Conservation (phyloP, 805 yeast genomes). For the Peterozyma xylosa region DNA sequence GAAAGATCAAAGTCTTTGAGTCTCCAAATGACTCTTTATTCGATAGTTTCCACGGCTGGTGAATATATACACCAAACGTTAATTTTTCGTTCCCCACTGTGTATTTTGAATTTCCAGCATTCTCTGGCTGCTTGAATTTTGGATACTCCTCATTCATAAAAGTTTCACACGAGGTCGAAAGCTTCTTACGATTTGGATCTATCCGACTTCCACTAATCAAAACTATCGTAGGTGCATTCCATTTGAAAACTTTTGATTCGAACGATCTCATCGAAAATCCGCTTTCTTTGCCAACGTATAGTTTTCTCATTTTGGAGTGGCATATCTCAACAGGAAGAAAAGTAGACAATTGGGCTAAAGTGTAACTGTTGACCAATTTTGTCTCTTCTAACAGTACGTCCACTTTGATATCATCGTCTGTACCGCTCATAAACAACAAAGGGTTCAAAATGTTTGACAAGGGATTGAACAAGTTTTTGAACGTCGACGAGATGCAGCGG, state of each 20-base stretch:
- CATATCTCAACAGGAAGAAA: conserved; percentile 31
- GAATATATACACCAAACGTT: conserved; percentile 57
- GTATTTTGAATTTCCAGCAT: neutral
- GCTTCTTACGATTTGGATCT: conserved; percentile 26
- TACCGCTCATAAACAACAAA: conserved; percentile 23
- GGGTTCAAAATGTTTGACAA: conserved; percentile 35
- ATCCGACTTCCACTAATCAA: conserved; percentile 60
- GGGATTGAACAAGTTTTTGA: conserved; percentile 38
- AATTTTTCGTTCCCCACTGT: conserved; percentile 26
- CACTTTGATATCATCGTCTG: conserved; percentile 3
- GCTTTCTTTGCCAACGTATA: conserved; percentile 65
- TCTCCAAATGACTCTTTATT: conserved; percentile 71
- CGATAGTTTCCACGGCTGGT: conserved; percentile 71
- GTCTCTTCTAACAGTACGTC: conserved; percentile 15
- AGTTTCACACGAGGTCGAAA: conserved; percentile 35
- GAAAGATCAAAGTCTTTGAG: conserved; percentile 46
- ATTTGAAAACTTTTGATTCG: conserved; percentile 76
- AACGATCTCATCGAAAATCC: conserved; percentile 88
- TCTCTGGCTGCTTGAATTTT: conserved; percentile 19
- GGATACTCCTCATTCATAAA: conserved; percentile 43
- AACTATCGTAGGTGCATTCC: conserved; percentile 82
- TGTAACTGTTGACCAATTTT: conserved; percentile 29
- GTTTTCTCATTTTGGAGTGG: conserved; percentile 41
- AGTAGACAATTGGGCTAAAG: conserved; percentile 29
- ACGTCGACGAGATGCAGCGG: conserved; percentile 13